Base-by-base conservation (phyloP, 352 stramenopile species). In the Phytophthora crassamura region DNA sequence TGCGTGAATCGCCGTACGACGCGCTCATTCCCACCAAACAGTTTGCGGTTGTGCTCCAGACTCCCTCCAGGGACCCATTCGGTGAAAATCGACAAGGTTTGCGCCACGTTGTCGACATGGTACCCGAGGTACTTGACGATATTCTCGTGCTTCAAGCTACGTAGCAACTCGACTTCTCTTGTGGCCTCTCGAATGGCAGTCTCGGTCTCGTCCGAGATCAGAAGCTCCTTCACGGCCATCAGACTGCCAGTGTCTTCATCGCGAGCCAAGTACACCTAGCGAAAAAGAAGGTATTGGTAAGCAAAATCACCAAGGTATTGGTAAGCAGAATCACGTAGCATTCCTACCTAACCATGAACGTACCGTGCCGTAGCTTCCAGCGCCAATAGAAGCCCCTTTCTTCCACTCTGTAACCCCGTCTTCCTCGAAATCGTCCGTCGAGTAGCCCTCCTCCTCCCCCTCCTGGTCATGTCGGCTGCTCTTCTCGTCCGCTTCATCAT, bases 121-220 rank as follows among this genome's bases (percentile, higher is more conserved):
- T 88, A 90, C 22, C 94, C 94, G 33, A 97, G 69, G 64, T 98
- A 98, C 52, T 88, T 84, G 33, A 98, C 93, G 64, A 98, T 97
- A 60, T 98, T 96, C 12, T 83, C 77, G 67, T 98, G 91, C 16
- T 87, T 79, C 16, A 98, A 70, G 15, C 82, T 82, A 33, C 88
- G 82, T 63, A 98, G 82, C 9, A 98, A 50, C 46, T 97, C 82
- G 7, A 98, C 90, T 65, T 98, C 92, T 54, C 74, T 64, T 22
- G 75, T 87, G 7, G 84, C 74, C 12, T 66, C 64, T 10, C 11
- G 50, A 41, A 85, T 71, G 5, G 81, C 77, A 22, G 41, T 49
- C 14, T 84, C 63, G 4, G 64, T 77, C 35, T 87, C 78, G 12
- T 81, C 78, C 0, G 56, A 73, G 22, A 82, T 72, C 16, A 72